A percentile compares a stretch with the other conserved stretches of the same genome.
Conservation (phyloP, 2,329 filamentous ascomycete species). For the Colletotrichum godetiae region DNA sequence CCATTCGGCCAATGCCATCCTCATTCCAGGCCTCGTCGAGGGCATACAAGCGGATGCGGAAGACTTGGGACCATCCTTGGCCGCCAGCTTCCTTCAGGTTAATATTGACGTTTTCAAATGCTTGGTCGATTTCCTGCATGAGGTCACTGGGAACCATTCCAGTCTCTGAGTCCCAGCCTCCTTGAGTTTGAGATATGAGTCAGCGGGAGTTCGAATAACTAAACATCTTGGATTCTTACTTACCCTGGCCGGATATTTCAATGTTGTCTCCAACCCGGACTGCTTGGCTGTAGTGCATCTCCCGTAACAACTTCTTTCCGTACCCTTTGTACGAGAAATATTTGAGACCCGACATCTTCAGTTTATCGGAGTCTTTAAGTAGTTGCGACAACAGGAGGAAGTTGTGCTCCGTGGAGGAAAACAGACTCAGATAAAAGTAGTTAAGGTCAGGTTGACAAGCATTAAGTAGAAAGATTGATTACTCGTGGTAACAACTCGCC, state of each 20-base stretch:
- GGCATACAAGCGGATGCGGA: slow-evolving; percentile 49
- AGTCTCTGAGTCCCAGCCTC: slow-evolving; percentile 29
- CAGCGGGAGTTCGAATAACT: too few species aligned
- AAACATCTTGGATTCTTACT: too few species aligned
- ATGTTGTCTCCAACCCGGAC: slow-evolving; percentile 53
- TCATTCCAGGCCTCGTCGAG: slow-evolving; percentile 40
- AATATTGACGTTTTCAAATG: slow-evolving; percentile 61
- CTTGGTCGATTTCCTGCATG: slow-evolving; percentile 51
- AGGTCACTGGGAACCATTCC: slow-evolving; percentile 43
- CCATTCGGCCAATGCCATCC: slow-evolving; percentile 44
- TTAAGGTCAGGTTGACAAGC: too few species aligned
- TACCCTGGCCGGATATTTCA: slow-evolving; percentile 50
- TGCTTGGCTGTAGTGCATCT: slow-evolving; percentile 51
- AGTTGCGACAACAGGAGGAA: not conserved
- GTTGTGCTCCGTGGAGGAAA: not conserved
- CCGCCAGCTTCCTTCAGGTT: slow-evolving; percentile 56
- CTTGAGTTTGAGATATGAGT: not conserved
- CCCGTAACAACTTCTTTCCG: slow-evolving; percentile 46
- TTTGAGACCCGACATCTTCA: slow-evolving; percentile 48
- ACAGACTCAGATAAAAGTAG: too few species aligned
- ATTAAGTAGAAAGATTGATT: too few species aligned
- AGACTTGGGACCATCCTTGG: slow-evolving; percentile 60
- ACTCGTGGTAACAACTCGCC: too few species aligned
- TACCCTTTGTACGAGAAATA: slow-evolving; percentile 52
- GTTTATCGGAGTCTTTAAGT: not conserved